phyloP scores from a whole-genome alignment of 192 early-diverging fungal species.

The Chytriomyces sp. region DNA sequence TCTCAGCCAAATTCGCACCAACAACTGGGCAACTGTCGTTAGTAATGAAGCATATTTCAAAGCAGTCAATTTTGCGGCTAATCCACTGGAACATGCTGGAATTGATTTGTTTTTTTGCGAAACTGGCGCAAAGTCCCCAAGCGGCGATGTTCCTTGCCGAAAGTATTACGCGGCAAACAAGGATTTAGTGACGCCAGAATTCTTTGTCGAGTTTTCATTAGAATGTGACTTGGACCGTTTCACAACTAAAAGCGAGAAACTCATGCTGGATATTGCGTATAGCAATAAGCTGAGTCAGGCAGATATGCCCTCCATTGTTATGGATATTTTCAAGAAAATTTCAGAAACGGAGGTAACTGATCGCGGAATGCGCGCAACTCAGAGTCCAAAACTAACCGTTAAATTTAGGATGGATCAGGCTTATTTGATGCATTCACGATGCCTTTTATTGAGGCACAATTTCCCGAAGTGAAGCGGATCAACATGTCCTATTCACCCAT shows the following conservation, averaged over 20 bases:
- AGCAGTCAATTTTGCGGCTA: constrained; percentile 30
- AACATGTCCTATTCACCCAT: constrained; percentile 5
- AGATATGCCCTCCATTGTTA: constrained; percentile 58
- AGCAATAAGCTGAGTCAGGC: constrained; percentile 55
- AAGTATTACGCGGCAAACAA: constrained; percentile 42
- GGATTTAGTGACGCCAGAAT: constrained; percentile 52
- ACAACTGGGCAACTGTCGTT: background rate
- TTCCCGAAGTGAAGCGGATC: constrained; percentile 27
- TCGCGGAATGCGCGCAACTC: background rate
- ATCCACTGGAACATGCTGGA: background rate
- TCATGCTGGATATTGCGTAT: constrained; percentile 58
- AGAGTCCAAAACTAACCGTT: background rate
- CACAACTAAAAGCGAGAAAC: constrained; percentile 47
- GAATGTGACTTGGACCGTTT: constrained; percentile 45
- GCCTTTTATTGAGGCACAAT: constrained; percentile 33
- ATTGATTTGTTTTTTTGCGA: constrained; percentile 31
- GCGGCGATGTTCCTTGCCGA: constrained; percentile 38
- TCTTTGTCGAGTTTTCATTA: constrained; percentile 57
- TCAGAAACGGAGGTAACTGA: constrained; percentile 9
- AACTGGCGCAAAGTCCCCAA: constrained; percentile 9
- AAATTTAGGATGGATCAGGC: background rate
- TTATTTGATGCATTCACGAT: constrained; percentile 31
- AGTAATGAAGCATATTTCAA: background rate
- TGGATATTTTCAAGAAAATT: constrained; percentile 41
- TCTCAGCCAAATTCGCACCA: background rate